Evolutionary conservation across 305 asterid species (phyloP).

Genomic region (Nicotiana rustica): DNA sequence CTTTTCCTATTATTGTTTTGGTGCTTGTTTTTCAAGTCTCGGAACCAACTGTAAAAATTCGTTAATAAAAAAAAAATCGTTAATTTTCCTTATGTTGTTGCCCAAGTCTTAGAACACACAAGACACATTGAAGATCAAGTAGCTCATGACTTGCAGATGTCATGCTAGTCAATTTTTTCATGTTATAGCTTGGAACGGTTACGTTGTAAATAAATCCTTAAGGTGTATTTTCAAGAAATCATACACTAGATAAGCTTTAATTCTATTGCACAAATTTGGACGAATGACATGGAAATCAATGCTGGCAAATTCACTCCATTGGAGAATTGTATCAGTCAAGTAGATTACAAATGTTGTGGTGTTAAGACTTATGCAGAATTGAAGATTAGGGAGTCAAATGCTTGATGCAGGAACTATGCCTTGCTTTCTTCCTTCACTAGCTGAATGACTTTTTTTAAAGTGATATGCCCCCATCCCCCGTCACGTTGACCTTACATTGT

Average conservation of each 20-base stretch:
- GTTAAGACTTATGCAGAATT: background rate
- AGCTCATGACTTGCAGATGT: constrained; percentile 13
- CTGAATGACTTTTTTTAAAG: background rate
- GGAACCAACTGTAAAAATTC: background rate
- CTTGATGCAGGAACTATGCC: background rate
- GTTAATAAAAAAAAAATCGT: background rate
- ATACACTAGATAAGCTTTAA: background rate
- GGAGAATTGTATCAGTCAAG: constrained; percentile 3
- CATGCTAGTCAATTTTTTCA: constrained; percentile 25
- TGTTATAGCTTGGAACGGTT: background rate
- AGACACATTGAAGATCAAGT: background rate
- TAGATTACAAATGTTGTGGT: background rate
- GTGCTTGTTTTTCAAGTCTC: background rate
- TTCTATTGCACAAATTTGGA: background rate
- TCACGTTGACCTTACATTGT: background rate
- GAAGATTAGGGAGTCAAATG: constrained; percentile 4
- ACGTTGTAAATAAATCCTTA: background rate
- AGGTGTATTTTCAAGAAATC: background rate
- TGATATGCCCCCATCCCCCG: background rate
- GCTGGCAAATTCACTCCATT: background rate
- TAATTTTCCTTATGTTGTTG: background rate
- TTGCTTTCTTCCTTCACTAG: background rate
- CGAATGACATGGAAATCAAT: background rate
- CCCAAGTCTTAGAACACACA: background rate
- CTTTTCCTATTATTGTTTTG: background rate